Evolutionary conservation across 768 basidiomycete species (phyloP).

Genomic region (Neoboletus brunneissimus): DNA sequence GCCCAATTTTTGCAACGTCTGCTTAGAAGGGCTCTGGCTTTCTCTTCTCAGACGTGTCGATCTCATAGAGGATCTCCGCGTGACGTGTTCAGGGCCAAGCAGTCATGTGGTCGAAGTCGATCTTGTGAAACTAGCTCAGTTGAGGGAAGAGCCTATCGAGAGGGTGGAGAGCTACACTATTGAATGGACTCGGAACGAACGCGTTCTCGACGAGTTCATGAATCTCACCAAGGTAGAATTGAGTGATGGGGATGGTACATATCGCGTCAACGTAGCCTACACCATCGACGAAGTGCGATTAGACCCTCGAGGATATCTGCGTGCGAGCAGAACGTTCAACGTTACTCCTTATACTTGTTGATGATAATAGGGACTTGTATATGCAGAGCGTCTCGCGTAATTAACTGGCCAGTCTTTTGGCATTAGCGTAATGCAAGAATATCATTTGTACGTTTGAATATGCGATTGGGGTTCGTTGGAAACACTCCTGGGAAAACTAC

Average conservation of each 20-base stretch:
- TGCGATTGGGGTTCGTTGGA: conserved; percentile 8
- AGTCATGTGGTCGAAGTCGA: conserved; percentile 41
- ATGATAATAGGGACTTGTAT: background rate
- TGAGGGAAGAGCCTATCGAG: conserved; percentile 34
- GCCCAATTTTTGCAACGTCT: conserved; percentile 73
- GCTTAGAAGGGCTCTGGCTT: conserved; percentile 72
- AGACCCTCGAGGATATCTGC: conserved; percentile 39
- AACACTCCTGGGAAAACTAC: conserved; percentile 18
- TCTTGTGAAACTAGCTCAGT: conserved; percentile 62
- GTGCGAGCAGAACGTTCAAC: conserved; percentile 19
- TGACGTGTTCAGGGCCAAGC: conserved; percentile 35
- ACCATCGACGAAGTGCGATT: conserved; percentile 54
- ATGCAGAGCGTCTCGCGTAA: background rate
- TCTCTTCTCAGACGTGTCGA: conserved; percentile 55
- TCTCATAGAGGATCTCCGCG: conserved; percentile 56
- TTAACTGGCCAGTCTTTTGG: background rate
- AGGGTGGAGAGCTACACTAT: conserved; percentile 53
- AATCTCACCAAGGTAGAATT: conserved; percentile 52
- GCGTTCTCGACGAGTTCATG: conserved; percentile 40
- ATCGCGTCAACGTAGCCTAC: conserved; percentile 48
- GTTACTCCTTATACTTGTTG: conserved; percentile 1
- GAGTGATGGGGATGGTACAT: conserved; percentile 38
- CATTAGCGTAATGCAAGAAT: background rate
- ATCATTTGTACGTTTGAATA: conserved; percentile 16
- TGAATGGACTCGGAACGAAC: conserved; percentile 52